Conservation (phyloP, 345 rosid genomes). For the Sisymbrium irio region DNA sequence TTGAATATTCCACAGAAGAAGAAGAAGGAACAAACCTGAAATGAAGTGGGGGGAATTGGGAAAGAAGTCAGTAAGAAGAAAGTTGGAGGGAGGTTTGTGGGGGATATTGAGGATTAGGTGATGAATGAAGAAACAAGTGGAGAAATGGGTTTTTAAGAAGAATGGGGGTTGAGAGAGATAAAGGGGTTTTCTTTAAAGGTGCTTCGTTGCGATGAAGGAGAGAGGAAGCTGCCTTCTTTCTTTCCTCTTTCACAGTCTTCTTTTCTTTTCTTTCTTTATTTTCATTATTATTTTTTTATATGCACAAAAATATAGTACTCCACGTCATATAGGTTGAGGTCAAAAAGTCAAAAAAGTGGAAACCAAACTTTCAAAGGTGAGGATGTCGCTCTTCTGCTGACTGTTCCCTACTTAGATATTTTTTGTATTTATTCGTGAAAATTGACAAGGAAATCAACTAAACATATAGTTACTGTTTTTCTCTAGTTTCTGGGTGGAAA, state of each 20-base stretch:
- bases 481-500: background rate
- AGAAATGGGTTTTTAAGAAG: slow-evolving; percentile 22
- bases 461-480: background rate
- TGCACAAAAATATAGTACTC: background rate
- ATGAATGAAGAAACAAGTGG: slow-evolving; percentile 32
- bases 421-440: background rate
- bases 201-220: slow-evolving; percentile 23
- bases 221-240: slow-evolving; percentile 26
- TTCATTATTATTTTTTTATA: background rate
- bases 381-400: slow-evolving; percentile 17
- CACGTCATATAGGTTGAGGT: slow-evolving; percentile 4
- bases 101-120: background rate
- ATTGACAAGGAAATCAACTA: background rate
- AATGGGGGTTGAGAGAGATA: slow-evolving; percentile 5
- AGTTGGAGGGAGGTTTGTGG: slow-evolving; percentile 6
- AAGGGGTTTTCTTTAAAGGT: background rate
- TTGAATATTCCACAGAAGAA: background rate
- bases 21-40: slow-evolving; percentile 24
- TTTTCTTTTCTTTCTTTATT: background rate
- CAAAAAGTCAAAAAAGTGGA: slow-evolving; percentile 31
- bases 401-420: slow-evolving; percentile 1
- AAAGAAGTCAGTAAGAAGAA: background rate
- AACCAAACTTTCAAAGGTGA: slow-evolving; percentile 23
- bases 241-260: slow-evolving; percentile 17
- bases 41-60: background rate